Conservation (phyloP, 129 eudicot species). For the Cynara cardunculus region DNA sequence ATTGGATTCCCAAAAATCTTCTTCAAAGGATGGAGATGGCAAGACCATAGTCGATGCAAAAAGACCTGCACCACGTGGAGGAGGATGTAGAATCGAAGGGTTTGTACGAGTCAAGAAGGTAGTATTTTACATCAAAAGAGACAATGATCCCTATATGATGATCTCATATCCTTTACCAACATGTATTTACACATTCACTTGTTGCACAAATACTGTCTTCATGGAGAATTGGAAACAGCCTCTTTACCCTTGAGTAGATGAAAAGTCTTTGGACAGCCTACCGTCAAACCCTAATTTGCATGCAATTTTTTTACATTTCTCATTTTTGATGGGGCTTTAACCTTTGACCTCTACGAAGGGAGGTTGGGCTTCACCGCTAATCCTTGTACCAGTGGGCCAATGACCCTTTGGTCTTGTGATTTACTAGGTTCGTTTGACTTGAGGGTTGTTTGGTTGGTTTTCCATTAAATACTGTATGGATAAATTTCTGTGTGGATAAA, state of each 20-base stretch:
- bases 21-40: constrained; percentile 27
- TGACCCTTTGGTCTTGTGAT: neutral
- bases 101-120: constrained; percentile 72
- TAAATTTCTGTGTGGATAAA: too few species aligned
- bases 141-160: neutral
- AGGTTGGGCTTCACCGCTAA: neutral
- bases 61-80: constrained; percentile 58
- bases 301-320: neutral
- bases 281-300: neutral
- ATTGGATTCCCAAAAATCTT: constrained; percentile 14
- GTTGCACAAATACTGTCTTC: neutral
- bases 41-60: constrained; percentile 25
- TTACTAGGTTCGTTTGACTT: neutral
- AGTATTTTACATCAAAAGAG: neutral
- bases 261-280: neutral
- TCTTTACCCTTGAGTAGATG: neutral
- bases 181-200: neutral
- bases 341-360: neutral
- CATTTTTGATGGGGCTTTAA: neutral
- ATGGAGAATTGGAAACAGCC: too few species aligned
- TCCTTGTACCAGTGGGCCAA: neutral
- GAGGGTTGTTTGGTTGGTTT: too few species aligned
- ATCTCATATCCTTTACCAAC: constrained; percentile 1
- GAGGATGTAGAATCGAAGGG: constrained; percentile 85
- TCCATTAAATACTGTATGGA: too few species aligned